phyloP scores from a whole-genome alignment of 208 protist species.

The Trypanosoma brucei region DNA sequence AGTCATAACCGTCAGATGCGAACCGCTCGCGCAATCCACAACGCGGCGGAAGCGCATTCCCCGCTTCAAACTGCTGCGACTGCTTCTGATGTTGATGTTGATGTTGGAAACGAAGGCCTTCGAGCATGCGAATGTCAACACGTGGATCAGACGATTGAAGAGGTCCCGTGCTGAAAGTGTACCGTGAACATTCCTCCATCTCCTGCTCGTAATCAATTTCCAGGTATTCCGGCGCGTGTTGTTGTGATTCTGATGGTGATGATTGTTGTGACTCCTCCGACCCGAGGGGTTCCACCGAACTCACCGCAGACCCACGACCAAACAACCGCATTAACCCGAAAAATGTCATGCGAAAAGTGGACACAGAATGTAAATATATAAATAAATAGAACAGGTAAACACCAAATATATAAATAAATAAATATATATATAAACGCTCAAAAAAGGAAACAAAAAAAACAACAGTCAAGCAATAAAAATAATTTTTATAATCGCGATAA shows the following conservation, averaged over 20 bases:
- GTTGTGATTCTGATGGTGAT: not conserved
- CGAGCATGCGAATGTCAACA: not conserved
- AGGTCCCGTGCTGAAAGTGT: constrained; percentile 41
- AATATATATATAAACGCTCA: no score
- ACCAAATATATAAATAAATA: no score
- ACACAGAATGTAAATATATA: constrained; percentile 1
- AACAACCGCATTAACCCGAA: not conserved
- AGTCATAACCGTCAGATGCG: not conserved
- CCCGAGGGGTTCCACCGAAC: not conserved
- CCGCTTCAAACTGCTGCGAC: not conserved
- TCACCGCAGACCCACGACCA: not conserved
- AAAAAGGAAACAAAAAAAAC: no score
- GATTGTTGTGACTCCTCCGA: not conserved
- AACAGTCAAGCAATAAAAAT: no score
- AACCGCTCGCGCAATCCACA: not conserved
- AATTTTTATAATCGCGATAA: no score
- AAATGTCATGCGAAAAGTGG: constrained; percentile 11
- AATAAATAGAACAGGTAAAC: no score
- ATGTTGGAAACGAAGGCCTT: not conserved
- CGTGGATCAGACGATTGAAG: not conserved
- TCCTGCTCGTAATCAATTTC: constrained; percentile 55
- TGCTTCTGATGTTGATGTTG: not conserved
- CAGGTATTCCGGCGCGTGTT: constrained; percentile 11
- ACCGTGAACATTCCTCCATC: constrained; percentile 53
- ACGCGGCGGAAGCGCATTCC: not conserved